Evolutionary conservation across 2,329 filamentous ascomycete genomes (phyloP).

Genomic region (Xylariaceae sp.): DNA sequence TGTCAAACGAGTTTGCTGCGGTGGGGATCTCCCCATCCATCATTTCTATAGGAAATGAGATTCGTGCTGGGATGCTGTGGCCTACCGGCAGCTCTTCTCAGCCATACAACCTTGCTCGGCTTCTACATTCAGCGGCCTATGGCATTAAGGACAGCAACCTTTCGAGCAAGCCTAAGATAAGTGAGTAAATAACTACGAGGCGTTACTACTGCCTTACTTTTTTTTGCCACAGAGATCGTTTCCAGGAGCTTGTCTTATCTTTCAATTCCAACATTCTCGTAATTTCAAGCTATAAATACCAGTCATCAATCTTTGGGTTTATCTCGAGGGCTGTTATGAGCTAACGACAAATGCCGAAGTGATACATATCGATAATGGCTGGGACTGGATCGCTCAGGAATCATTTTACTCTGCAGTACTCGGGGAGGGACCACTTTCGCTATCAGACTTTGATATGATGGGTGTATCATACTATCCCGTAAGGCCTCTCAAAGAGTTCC

Average conservation of each 20-base stretch:
- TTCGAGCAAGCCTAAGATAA: constrained; percentile 55
- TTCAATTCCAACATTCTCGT: too few relatives aligned
- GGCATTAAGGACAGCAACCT: constrained; percentile 60
- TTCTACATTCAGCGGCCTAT: constrained; percentile 58
- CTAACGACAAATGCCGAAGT: constrained; percentile 30
- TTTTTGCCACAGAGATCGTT: neutral
- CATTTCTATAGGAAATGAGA: constrained; percentile 70
- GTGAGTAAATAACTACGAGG: constrained; percentile 5
- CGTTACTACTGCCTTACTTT: neutral
- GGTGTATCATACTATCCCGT: constrained; percentile 68
- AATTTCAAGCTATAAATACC: neutral
- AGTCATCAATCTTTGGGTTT: neutral
- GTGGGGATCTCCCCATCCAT: constrained; percentile 53
- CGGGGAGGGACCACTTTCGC: constrained; percentile 30
- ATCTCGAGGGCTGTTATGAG: neutral
- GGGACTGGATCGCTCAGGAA: constrained; percentile 61
- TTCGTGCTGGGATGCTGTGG: constrained; percentile 61
- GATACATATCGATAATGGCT: constrained; percentile 72
- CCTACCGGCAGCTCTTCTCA: constrained; percentile 53
- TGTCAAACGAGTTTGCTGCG: constrained; percentile 54
- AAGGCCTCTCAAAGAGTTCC: constrained; percentile 10
- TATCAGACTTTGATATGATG: constrained; percentile 62
- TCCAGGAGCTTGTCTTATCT: too few relatives aligned
- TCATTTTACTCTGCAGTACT: constrained; percentile 51
- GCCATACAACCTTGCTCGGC: constrained; percentile 54